A percentile compares a stretch with the other conserved stretches of the same genome.
phyloP scores from a whole-genome alignment of 495 filamentous ascomycete genomes.

The Podospora sp. region DNA sequence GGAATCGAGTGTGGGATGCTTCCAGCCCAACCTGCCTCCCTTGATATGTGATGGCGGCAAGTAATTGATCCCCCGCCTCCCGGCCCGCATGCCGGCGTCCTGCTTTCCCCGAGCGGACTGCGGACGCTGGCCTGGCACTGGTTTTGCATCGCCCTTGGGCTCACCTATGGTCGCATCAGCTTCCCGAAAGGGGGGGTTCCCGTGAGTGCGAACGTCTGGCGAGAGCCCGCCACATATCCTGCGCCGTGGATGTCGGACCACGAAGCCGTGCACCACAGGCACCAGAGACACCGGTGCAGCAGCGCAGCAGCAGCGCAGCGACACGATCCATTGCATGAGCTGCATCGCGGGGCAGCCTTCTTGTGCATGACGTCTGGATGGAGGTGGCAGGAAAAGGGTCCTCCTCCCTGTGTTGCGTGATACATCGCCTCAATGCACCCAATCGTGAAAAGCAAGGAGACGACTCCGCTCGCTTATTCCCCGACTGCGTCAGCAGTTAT shows the following conservation, averaged over 20 bases:
- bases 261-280: constrained; percentile 12
- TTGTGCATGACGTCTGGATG: constrained; percentile 5
- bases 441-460: neutral
- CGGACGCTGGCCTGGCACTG: neutral
- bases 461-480: constrained; percentile 4
- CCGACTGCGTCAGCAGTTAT: constrained; percentile 9
- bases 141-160: neutral
- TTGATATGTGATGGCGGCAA: constrained; percentile 18
- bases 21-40: constrained; percentile 17
- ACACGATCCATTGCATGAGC: neutral
- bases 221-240: neutral
- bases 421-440: constrained; percentile 12
- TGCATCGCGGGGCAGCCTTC: neutral
- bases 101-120: constrained; percentile 9
- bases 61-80: constrained; percentile 17
- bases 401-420: constrained; percentile 10
- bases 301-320: neutral
- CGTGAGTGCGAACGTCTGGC: constrained; percentile 4
- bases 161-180: neutral
- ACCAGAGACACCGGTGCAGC: neutral
- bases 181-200: neutral
- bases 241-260: constrained; percentile 17
- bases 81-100: constrained; percentile 11
- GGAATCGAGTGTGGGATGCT: constrained; percentile 4
- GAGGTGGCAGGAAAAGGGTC: neutral